A percentile compares a stretch with the other conserved stretches of the same genome.
phyloP scores from a whole-genome alignment of 257 asterid genomes.

The Parsonsia alboflavescens region DNA sequence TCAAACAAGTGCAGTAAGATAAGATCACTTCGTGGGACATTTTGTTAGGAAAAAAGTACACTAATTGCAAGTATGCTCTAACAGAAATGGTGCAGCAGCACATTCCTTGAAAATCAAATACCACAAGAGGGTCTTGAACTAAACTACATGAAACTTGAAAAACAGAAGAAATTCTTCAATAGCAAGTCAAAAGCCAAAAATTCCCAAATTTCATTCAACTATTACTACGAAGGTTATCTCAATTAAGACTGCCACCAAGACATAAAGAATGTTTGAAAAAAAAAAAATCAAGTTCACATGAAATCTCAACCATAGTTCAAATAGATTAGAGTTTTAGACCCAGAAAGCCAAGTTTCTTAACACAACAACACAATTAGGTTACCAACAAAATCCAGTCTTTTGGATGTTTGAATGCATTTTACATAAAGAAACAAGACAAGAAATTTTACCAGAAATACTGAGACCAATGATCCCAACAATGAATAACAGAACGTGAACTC shows the following conservation, averaged over 20 bases:
- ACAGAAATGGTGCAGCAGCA: background rate
- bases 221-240: constrained; percentile 1
- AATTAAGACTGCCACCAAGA: background rate
- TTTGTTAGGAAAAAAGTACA: background rate
- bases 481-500: constrained; percentile 62
- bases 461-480: constrained; percentile 53
- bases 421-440: background rate
- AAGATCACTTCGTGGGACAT: too few species aligned
- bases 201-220: background rate
- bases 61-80: background rate
- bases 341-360: background rate
- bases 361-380: background rate
- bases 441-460: constrained; percentile 62
- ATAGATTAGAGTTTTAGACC: background rate
- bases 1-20: background rate
- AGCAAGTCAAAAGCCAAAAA: background rate
- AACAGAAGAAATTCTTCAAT: background rate
- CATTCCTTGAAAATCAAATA: background rate
- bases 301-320: background rate
- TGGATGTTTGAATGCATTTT: background rate
- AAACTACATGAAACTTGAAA: background rate
- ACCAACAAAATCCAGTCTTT: background rate
- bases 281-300: background rate
- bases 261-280: too few species aligned
- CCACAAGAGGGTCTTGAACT: background rate